A percentile compares a stretch with the other conserved stretches of the same genome.
Evolutionary conservation across 2,329 filamentous ascomycete species (phyloP).

Genomic region (Aspergillus ochraceus): DNA sequence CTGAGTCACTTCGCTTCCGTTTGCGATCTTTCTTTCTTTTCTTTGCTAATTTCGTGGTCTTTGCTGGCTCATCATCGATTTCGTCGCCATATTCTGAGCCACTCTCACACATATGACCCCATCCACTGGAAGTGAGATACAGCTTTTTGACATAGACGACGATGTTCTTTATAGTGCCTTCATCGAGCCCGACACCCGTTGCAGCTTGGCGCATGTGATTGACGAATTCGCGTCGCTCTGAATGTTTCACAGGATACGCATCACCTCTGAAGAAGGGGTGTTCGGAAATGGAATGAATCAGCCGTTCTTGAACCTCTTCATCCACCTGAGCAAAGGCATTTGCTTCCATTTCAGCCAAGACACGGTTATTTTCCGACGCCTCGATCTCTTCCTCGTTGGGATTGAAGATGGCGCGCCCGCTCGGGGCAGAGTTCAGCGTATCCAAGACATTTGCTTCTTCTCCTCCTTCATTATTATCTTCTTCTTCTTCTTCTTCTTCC

Average conservation of each 20-base stretch:
- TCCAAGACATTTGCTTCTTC: background rate
- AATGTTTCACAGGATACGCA: background rate
- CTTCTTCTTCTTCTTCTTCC: background rate
- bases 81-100: background rate
- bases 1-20: slow-evolving; percentile 6
- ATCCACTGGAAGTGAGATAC: background rate
- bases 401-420: background rate
- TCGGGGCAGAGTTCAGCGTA: background rate
- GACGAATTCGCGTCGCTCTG: background rate
- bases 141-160: background rate
- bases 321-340: background rate
- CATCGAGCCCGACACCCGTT: background rate
- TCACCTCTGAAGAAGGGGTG: background rate
- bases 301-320: background rate
- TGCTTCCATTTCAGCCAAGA: background rate
- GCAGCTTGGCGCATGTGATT: background rate
- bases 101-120: background rate
- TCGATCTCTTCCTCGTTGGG: background rate
- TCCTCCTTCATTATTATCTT: background rate
- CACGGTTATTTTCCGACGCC: background rate
- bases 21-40: slow-evolving; percentile 4
- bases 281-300: background rate
- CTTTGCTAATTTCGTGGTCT: background rate
- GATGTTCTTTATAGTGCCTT: background rate
- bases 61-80: slow-evolving; percentile 1